A percentile compares a stretch with the other conserved stretches of the same genome.
Conservation (phyloP, 2,329 filamentous ascomycete genomes). For the Colletotrichum incanum region DNA sequence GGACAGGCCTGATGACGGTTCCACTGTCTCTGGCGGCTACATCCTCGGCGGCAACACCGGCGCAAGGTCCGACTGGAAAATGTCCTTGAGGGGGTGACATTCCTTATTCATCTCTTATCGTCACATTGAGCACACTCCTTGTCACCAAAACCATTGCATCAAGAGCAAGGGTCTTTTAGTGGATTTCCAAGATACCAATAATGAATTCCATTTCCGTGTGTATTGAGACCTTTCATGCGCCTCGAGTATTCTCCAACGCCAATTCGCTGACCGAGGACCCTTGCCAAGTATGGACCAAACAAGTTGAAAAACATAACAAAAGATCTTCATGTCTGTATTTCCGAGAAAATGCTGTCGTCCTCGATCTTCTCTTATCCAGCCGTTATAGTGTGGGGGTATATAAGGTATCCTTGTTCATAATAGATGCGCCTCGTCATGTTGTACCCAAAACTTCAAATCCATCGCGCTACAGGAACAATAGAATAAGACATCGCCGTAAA, state of each 20-base stretch:
- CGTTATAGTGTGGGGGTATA: conserved; percentile 30
- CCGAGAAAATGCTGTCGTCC: conserved; percentile 11
- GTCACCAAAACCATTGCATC: background rate
- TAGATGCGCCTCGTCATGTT: conserved; percentile 31
- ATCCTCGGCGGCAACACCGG: conserved; percentile 32
- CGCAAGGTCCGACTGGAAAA: conserved; percentile 46
- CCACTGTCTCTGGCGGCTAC: conserved; percentile 44
- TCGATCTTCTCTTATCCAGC: conserved; percentile 13
- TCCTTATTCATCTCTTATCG: background rate
- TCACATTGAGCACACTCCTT: background rate
- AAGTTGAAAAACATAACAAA: background rate
- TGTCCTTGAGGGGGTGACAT: conserved; percentile 39
- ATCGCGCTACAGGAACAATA: conserved; percentile 23
- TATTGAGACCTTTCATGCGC: background rate
- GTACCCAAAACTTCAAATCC: conserved; percentile 32
- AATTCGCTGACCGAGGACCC: conserved; percentile 2
- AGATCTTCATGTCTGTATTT: background rate
- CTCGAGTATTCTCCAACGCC: background rate
- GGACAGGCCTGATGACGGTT: conserved; percentile 31
- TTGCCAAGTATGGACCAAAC: background rate
- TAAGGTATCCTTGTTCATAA: conserved; percentile 39
- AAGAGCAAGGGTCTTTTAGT: background rate
- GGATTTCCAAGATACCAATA: conserved; percentile 16
- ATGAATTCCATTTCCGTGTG: background rate
- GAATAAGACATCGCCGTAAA: background rate